Percentiles rank a stretch among this genome's conserved stretches.
phyloP scores from a whole-genome alignment of 768 basidiomycete genomes.

The Inosperma sp. region DNA sequence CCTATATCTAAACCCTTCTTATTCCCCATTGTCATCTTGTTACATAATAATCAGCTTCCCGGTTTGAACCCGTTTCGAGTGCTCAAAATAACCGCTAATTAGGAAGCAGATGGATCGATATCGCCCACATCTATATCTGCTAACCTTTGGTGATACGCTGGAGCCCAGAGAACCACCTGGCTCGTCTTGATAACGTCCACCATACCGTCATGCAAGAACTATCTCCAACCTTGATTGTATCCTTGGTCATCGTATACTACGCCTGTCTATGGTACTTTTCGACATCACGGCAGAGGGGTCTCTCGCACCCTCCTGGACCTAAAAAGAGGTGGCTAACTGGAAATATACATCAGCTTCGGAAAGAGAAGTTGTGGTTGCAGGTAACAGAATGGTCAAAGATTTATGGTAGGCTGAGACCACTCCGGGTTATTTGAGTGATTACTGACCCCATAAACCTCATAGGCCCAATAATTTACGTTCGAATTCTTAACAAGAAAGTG shows the following conservation, averaged over 20 bases:
- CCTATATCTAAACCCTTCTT: no score
- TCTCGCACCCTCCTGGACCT: constrained; percentile 25
- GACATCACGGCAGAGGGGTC: neutral
- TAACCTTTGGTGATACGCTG: no score
- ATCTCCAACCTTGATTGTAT: neutral
- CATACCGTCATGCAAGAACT: no score
- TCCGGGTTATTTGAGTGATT: neutral
- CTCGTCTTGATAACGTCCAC: no score
- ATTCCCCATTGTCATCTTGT: no score
- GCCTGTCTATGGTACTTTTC: neutral
- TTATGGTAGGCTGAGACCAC: constrained; percentile 13
- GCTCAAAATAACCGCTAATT: no score
- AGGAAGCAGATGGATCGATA: no score
- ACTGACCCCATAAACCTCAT: neutral
- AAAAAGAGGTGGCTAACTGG: constrained; percentile 19
- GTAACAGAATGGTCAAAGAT: constrained; percentile 15
- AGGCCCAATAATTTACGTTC: constrained; percentile 42
- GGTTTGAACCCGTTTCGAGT: no score
- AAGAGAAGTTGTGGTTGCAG: constrained; percentile 15
- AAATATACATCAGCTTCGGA: constrained; percentile 24
- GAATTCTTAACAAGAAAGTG: constrained; percentile 32
- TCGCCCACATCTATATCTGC: no score
- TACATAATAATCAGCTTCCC: no score
- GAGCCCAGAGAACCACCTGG: no score
- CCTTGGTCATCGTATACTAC: neutral